Percentiles rank a stretch among this genome's conserved stretches.
These are phyloP conservation scores for Xylaria sp. DNA, from an alignment of 2,329 filamentous ascomycete genomes.

Conservation along the genomic window DNA sequence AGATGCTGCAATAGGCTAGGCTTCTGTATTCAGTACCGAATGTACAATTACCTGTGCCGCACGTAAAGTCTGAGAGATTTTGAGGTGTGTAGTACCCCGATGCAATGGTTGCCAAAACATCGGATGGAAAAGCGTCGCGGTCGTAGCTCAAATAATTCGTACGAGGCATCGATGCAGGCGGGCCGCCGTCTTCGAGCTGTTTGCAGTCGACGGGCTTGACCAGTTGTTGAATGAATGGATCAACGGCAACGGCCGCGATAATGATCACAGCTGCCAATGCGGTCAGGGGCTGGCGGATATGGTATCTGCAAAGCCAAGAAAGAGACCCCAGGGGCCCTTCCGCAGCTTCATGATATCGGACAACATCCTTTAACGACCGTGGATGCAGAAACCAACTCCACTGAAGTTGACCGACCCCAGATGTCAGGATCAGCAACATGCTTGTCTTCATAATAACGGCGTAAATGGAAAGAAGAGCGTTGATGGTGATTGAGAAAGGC, in stretches of 20 bases:
- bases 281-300: slow-evolving; percentile 6
- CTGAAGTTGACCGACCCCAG: slow-evolving; percentile 20
- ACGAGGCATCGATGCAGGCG: slow-evolving; percentile 2
- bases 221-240: slow-evolving; percentile 15
- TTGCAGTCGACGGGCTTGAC: slow-evolving; percentile 5
- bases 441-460: slow-evolving; percentile 13
- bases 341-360: slow-evolving; percentile 9
- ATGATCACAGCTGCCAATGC: slow-evolving; percentile 1
- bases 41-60: slow-evolving; percentile 13
- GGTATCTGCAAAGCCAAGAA: slow-evolving; percentile 6
- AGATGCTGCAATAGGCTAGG: slow-evolving; percentile 14
- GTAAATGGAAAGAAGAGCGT: slow-evolving; percentile 21
- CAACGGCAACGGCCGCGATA: slow-evolving; percentile 1
- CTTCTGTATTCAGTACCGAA: slow-evolving; percentile 9
- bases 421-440: neutral
- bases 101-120: neutral
- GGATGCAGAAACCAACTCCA: slow-evolving; percentile 19
- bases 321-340: slow-evolving; percentile 12
- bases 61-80: slow-evolving; percentile 8
- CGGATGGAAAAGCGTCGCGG: neutral
- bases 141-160: slow-evolving; percentile 12
- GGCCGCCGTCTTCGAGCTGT: neutral
- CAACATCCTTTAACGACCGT: slow-evolving; percentile 3
- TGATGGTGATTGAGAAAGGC: slow-evolving; percentile 23
- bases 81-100: slow-evolving; percentile 10